phyloP scores from a whole-genome alignment of 2,329 filamentous ascomycete species.

The Lachnellula arida region DNA sequence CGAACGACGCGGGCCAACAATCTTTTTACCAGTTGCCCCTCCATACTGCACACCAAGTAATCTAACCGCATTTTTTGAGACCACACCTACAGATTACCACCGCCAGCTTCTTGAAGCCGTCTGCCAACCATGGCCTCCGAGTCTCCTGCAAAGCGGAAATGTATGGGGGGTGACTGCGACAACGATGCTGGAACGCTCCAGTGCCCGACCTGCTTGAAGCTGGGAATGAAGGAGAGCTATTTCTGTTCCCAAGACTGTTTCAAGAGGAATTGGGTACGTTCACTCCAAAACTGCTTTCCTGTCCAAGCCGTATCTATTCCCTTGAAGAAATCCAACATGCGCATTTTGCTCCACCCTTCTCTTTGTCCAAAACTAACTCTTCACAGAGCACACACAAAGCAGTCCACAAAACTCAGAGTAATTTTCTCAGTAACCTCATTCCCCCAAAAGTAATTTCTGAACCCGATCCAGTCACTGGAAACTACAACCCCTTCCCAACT shows the following conservation, averaged over 20 bases:
- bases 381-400: conserved; percentile 74
- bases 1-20: conserved; percentile 10
- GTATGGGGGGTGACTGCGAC: conserved; percentile 75
- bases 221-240: conserved; percentile 81
- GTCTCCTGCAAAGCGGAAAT: conserved; percentile 59
- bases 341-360: background rate
- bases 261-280: conserved; percentile 91
- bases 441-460: conserved; percentile 81
- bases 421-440: conserved; percentile 68
- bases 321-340: background rate
- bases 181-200: conserved; percentile 84
- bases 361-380: conserved; percentile 11
- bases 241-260: conserved; percentile 99
- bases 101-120: background rate
- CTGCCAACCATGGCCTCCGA: conserved; percentile 31
- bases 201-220: conserved; percentile 91
- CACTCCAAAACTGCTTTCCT: background rate
- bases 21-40: conserved; percentile 11
- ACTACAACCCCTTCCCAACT: conserved; percentile 87
- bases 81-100: background rate
- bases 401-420: conserved; percentile 74
- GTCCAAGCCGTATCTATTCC: background rate
- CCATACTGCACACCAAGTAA: conserved; percentile 3
- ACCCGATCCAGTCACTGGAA: conserved; percentile 84
- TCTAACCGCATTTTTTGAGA: background rate